Evolutionary conservation across 202 grass and related monocot genomes (phyloP), one percentile per base, ranked within the genome.

Genomic region (Digitaria exilis): DNA sequence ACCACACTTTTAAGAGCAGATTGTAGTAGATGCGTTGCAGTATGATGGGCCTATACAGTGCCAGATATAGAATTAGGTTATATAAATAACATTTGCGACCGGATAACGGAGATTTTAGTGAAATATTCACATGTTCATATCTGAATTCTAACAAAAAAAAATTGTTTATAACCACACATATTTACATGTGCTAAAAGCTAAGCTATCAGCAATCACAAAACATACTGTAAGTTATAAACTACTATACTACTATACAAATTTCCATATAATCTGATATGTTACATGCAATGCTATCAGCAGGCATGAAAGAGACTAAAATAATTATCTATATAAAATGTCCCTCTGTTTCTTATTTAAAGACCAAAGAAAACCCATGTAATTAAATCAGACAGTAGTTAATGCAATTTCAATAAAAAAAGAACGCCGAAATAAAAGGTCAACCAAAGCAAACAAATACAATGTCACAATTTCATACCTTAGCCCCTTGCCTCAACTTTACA

Each of bases 1-100:
- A 94, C 83, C 52, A 90, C 75, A 73, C 42, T 86, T 90, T 90
- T 98, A 67, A 98, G 93, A 54, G 96, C 92, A 16, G 92, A 93
- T 80, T 98, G 96, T 31, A 98, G 85, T 79, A 98, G 85, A 92
- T 98, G 96, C 59, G 96, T 98, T 60, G 92, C 96, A 82, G 96
- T 98, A 88, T 98, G 96, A 66, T 98, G 96, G 44, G 83, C 96
- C 96, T 98, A 86, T 41, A 87, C 7, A 82, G 25, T 48, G 54
- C 49, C 71, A 18, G 69, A 87, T 77, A 26, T 2, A 70, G 44
- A 84, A 66, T 26, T 0, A 71, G 58, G 75, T 77, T 65, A 45
- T 60, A 73, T 69, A 65, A 68, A 64, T 69, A 48, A 32, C 25
- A 26, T 19, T 45, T 78, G 43, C 24, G 32, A 34, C n/a, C 1